Base-by-base conservation (phyloP, 225 moss, liverwort and hornwort species). In the Lunularia cruciata region DNA sequence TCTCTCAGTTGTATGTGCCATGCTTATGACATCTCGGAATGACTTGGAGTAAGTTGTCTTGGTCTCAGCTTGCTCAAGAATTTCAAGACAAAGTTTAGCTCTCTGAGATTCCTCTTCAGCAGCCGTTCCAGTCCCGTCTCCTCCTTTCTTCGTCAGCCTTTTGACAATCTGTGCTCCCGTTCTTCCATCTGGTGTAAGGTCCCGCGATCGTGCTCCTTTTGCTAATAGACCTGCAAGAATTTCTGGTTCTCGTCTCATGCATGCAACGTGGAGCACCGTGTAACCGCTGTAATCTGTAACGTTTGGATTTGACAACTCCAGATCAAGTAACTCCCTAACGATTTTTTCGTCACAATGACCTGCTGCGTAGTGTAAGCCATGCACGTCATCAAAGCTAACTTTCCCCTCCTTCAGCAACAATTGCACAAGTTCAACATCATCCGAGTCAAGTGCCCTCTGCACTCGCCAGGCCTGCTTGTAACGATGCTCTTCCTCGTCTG, bases 271-370 rank as follows among this genome's bases (percentile, higher is more conserved):
- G 52, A 92, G 86, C 26, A 89, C 94, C 26, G 88, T 91, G 64
- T 83, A 81, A 16, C 88, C 89, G 75, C 83, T 86, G 48, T 67
- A 69, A 42, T 95, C 81, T 32, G 75, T 78, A 11, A 43, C 20
- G 62, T 85, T 91, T 47, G 71, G 69, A 45, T 91, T 85, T 76
- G 84, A 75, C 62, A 83, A 69, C 27, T 77, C 81, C 73, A 92
- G 76, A 31, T 90, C 86, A 57, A 95, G 88, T 61, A 95, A 83
- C 75, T 88, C 78, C 67, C 81, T 67, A 57, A 95, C 68, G 47
- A 89, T 95, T 83, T 86, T 88, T 35, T 91, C 86, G 71, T 95
- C 89, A 76, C 92, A 90, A 43, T 90, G 84, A 11, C 89, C 90
- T 52, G 88, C 86, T 59, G 95, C 95, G 72, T 95, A 95, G 73